phyloP scores from a whole-genome alignment of 2,329 filamentous ascomycete species.

The Talaromyces sp. region DNA sequence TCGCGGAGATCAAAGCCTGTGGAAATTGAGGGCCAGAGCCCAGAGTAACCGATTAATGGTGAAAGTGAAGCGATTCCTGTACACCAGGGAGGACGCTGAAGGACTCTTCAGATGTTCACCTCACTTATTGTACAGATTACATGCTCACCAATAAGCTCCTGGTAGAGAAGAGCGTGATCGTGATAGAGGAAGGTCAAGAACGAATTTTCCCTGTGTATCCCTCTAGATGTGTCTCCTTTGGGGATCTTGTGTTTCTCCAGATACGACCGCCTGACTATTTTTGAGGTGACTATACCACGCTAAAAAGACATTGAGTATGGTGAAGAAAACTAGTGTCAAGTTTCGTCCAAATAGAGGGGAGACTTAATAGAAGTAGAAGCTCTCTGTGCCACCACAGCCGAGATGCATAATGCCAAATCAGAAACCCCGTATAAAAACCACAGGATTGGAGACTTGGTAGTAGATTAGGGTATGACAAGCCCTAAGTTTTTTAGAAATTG shows the following conservation, averaged over 20 bases:
- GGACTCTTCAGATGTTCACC: background rate
- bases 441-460: background rate
- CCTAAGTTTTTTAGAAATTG: background rate
- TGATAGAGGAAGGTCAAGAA: background rate
- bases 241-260: background rate
- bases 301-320: background rate
- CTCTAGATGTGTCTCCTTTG: too few species aligned
- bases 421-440: background rate
- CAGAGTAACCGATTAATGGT: background rate
- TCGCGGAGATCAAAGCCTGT: background rate
- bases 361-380: too few species aligned
- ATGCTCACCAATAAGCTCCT: background rate
- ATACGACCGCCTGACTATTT: background rate
- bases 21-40: background rate
- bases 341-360: background rate
- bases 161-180: background rate
- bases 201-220: background rate
- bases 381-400: background rate
- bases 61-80: background rate
- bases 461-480: background rate
- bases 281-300: background rate
- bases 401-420: background rate
- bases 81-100: background rate
- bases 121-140: background rate
- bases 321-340: background rate